Evolutionary conservation across 495 filamentous ascomycete genomes (phyloP).

Genomic region (Cercophora samala): DNA sequence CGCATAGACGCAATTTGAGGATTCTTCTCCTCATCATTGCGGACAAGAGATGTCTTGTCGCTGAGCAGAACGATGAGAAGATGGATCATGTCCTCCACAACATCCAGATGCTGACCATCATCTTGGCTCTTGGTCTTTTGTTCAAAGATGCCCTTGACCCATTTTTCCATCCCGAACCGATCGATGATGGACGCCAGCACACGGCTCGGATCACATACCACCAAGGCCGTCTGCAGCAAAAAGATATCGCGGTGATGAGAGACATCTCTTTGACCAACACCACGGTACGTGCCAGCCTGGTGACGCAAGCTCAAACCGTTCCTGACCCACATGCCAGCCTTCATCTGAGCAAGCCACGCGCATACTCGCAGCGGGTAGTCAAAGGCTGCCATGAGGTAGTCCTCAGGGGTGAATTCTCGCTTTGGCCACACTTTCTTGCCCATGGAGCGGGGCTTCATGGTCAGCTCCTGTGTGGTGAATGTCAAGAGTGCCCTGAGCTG

Average conservation of each 20-base stretch:
- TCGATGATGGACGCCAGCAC: conserved; percentile 89
- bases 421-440: conserved; percentile 46
- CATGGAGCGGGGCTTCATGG: conserved; percentile 54
- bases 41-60: conserved; percentile 77
- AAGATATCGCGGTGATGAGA: conserved; percentile 94
- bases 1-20: conserved; percentile 69
- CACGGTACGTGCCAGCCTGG: conserved; percentile 88
- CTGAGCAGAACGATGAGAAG: conserved; percentile 86
- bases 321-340: conserved; percentile 96
- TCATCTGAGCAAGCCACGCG: conserved; percentile 97
- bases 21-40: conserved; percentile 61
- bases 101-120: conserved; percentile 79
- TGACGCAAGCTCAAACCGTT: conserved; percentile 94
- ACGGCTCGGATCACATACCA: conserved; percentile 76
- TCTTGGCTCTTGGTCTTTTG: conserved; percentile 65
- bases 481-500: conserved; percentile 62
- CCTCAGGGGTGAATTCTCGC: conserved; percentile 56
- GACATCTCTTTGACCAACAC: conserved; percentile 81
- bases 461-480: conserved; percentile 59
- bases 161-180: conserved; percentile 83
- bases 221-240: conserved; percentile 84
- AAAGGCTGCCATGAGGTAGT: conserved; percentile 81
- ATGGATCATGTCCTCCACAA: conserved; percentile 94
- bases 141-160: conserved; percentile 79
- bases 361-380: conserved; percentile 91